A percentile compares a stretch with the other conserved stretches of the same genome.
phyloP scores from a whole-genome alignment of 2,329 filamentous ascomycete genomes.

The Plenodomus lindquistii region DNA sequence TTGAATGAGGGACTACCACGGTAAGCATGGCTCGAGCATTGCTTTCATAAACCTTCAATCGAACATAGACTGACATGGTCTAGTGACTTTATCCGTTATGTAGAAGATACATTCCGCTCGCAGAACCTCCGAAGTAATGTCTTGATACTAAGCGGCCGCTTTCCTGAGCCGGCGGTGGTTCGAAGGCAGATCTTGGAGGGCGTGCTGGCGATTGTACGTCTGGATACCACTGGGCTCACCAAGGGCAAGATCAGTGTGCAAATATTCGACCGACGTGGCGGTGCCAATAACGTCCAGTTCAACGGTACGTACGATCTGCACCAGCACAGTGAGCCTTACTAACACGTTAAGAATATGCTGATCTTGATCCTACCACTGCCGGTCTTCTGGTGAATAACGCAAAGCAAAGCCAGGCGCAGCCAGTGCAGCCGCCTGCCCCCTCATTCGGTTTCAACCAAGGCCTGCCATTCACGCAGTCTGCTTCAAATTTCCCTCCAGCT shows the following conservation, averaged over 20 bases:
- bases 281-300: constrained; percentile 76
- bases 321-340: constrained; percentile 13
- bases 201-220: constrained; percentile 79
- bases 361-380: constrained; percentile 76
- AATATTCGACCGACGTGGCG: constrained; percentile 79
- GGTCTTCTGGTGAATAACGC: constrained; percentile 78
- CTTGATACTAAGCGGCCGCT: constrained; percentile 75
- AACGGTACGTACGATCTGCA: constrained; percentile 56
- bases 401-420: constrained; percentile 55
- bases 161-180: constrained; percentile 78
- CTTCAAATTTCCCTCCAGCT: constrained; percentile 41
- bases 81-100: constrained; percentile 78
- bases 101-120: constrained; percentile 74
- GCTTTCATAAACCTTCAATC: neutral
- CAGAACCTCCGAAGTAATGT: constrained; percentile 76
- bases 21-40: constrained; percentile 17
- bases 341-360: constrained; percentile 68
- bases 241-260: constrained; percentile 77
- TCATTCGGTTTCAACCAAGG: constrained; percentile 33
- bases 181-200: constrained; percentile 86
- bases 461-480: constrained; percentile 40
- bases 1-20: constrained; percentile 66
- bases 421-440: constrained; percentile 38
- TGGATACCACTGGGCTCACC: constrained; percentile 70
- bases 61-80: neutral